These are phyloP conservation scores for Cylindrotheca fusiformis DNA, from an alignment of 108 stramenopile genomes.

Conservation along the genomic window DNA sequence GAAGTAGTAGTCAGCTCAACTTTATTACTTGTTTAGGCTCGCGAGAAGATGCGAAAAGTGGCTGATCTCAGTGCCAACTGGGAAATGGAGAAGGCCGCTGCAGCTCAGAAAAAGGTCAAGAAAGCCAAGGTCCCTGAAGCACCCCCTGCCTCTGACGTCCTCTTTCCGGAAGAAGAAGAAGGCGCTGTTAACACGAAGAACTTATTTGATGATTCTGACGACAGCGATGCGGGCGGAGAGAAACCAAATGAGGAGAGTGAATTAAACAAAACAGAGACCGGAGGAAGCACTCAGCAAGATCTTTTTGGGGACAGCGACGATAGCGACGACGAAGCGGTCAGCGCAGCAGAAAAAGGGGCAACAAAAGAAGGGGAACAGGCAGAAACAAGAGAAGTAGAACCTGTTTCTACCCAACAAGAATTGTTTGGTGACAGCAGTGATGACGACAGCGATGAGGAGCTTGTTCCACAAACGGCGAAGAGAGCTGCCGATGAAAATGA, in stretches of 20 bases:
- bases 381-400: slow-evolving; percentile 18
- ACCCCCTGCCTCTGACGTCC: slow-evolving; percentile 44
- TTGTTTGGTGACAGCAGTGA: slow-evolving; percentile 66
- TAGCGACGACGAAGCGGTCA: slow-evolving; percentile 34
- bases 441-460: slow-evolving; percentile 55
- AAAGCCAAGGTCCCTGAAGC: slow-evolving; percentile 32
- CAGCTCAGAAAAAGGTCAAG: slow-evolving; percentile 41
- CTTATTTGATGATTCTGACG: slow-evolving; percentile 68
- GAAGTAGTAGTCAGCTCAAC: not conserved
- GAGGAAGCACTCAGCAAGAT: slow-evolving; percentile 47
- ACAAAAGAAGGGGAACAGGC: slow-evolving; percentile 10
- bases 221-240: slow-evolving; percentile 14
- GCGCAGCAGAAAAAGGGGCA: slow-evolving; percentile 5
- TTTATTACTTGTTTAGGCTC: no score
- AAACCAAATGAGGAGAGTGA: slow-evolving; percentile 9
- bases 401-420: slow-evolving; percentile 50
- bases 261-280: slow-evolving; percentile 13
- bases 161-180: slow-evolving; percentile 44
- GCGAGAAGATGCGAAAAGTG: slow-evolving; percentile 62
- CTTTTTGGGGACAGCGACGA: slow-evolving; percentile 59
- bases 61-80: slow-evolving; percentile 61
- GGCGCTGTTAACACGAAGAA: slow-evolving; percentile 32
- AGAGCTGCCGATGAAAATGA: slow-evolving; percentile 15
- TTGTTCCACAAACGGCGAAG: slow-evolving; percentile 31
- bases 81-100: slow-evolving; percentile 57